These are phyloP conservation scores for Bipolaris bicolor DNA, from an alignment of 2,329 filamentous ascomycete genomes.

Conservation along the genomic window DNA sequence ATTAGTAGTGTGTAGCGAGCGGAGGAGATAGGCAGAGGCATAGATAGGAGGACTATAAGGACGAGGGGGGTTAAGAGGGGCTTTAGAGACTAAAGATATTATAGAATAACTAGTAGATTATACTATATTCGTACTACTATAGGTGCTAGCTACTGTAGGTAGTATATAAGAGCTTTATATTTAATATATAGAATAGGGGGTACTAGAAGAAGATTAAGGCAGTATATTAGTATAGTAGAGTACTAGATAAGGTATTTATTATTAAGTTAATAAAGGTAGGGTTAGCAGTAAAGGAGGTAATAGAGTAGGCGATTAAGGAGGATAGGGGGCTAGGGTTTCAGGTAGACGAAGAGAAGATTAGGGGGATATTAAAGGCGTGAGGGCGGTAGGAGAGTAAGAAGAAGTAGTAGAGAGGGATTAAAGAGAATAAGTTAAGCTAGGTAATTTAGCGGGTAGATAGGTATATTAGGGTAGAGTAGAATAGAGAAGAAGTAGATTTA, in stretches of 20 bases:
- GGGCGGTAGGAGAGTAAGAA: not conserved
- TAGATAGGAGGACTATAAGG: not conserved
- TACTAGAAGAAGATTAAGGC: too few species aligned
- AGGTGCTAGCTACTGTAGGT: constrained; percentile 13
- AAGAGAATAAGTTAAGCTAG: not conserved
- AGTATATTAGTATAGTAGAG: constrained; percentile 11
- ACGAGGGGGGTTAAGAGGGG: constrained; percentile 4
- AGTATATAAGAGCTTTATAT: constrained; percentile 9
- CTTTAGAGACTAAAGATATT: not conserved
- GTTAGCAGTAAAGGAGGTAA: not conserved
- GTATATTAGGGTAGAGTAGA: too few species aligned
- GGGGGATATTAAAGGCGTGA: not conserved
- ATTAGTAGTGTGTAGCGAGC: not conserved
- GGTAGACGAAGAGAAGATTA: not conserved
- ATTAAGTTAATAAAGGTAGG: too few species aligned
- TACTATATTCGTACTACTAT: constrained; percentile 19
- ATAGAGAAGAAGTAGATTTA: too few species aligned
- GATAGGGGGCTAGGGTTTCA: not conserved
- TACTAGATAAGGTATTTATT: constrained; percentile 9
- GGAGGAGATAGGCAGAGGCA: constrained; percentile 4
- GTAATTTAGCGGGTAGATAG: not conserved
- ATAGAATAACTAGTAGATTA: constrained; percentile 10
- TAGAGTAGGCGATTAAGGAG: not conserved
- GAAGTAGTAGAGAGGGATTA: not conserved
- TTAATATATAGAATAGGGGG: constrained; percentile 4